Evolutionary conservation across 805 yeast species (phyloP).

Genomic region (Ascoidea asiatica): DNA sequence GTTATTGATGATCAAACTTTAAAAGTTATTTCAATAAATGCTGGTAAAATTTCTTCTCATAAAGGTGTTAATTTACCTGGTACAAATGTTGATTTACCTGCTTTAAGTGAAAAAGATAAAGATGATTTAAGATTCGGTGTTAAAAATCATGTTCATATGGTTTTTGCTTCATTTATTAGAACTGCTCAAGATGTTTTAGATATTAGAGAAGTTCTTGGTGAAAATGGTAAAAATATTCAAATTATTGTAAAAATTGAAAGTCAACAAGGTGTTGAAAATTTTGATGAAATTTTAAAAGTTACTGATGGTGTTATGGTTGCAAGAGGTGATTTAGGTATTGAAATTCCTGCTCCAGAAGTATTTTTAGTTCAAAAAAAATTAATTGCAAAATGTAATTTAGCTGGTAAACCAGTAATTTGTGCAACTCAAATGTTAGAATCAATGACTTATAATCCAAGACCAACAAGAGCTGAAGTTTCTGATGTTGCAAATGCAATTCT

Average conservation of each 20-base stretch:
- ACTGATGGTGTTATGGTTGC: conserved; percentile 99
- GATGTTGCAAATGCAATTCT: conserved; percentile 98
- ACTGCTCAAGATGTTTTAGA: conserved; percentile 79
- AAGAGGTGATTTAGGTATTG: conserved; percentile 99
- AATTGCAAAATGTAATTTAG: conserved; percentile 98
- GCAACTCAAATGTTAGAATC: conserved; percentile 99
- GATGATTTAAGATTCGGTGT: conserved; percentile 90
- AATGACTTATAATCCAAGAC: conserved; percentile 99
- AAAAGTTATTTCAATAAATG: conserved; percentile 80
- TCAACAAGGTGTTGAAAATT: conserved; percentile 99
- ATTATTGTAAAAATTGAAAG: conserved; percentile 96
- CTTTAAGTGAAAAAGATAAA: conserved; percentile 93
- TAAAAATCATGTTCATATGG: conserved; percentile 94
- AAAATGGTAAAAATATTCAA: conserved; percentile 92
- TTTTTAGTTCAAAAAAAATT: conserved; percentile 97
- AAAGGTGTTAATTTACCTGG: conserved; percentile 99
- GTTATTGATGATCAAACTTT: conserved; percentile 68
- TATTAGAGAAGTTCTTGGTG: conserved; percentile 91
- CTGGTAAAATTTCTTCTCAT: conserved; percentile 92
- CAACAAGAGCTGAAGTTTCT: conserved; percentile 98
- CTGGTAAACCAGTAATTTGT: conserved; percentile 98
- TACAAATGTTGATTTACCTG: conserved; percentile 98
- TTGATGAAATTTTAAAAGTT: conserved; percentile 85
- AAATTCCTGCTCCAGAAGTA: conserved; percentile 98
- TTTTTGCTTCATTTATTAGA: conserved; percentile 97